These are phyloP conservation scores for Pistacia vera DNA, from an alignment of 345 rosid species.

Conservation along the genomic window DNA sequence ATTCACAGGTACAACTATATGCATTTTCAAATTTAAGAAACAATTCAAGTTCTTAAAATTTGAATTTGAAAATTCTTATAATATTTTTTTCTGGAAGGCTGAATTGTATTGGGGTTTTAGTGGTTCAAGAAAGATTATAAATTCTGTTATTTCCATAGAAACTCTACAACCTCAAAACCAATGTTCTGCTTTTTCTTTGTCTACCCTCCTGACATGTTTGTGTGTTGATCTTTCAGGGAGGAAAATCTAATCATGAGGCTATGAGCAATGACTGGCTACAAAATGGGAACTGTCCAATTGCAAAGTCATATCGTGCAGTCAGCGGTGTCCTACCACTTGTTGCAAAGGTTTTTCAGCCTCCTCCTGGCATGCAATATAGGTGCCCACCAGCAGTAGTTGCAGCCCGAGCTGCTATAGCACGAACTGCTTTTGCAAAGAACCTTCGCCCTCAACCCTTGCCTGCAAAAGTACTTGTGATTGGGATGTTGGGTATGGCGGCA, in stretches of 20 bases:
- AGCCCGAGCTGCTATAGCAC: slow-evolving; percentile 89
- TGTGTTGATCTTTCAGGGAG: slow-evolving; percentile 54
- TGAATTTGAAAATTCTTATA: background rate
- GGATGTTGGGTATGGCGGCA: slow-evolving; percentile 93
- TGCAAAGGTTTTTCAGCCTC: slow-evolving; percentile 79
- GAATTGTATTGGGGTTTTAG: background rate
- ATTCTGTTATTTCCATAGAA: background rate
- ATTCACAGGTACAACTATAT: slow-evolving; percentile 58
- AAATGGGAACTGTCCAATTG: slow-evolving; percentile 90
- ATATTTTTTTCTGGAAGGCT: background rate
- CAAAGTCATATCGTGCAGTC: slow-evolving; percentile 87
- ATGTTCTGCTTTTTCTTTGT: background rate
- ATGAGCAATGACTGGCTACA: slow-evolving; percentile 82
- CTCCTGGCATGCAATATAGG: slow-evolving; percentile 63
- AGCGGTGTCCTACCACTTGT: slow-evolving; percentile 78
- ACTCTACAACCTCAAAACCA: background rate
- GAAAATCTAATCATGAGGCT: slow-evolving; percentile 70
- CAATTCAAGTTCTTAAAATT: background rate
- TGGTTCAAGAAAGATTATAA: background rate
- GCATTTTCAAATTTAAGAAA: background rate
- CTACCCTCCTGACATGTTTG: slow-evolving; percentile 14
- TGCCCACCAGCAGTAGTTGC: slow-evolving; percentile 87
- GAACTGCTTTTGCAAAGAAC: slow-evolving; percentile 86
- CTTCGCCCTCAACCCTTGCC: slow-evolving; percentile 96
- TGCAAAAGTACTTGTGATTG: slow-evolving; percentile 74